Evolutionary conservation across 176 grass and related monocot genomes (phyloP), one percentile per base, ranked within the genome.

Genomic region (Panicum miliaceum): DNA sequence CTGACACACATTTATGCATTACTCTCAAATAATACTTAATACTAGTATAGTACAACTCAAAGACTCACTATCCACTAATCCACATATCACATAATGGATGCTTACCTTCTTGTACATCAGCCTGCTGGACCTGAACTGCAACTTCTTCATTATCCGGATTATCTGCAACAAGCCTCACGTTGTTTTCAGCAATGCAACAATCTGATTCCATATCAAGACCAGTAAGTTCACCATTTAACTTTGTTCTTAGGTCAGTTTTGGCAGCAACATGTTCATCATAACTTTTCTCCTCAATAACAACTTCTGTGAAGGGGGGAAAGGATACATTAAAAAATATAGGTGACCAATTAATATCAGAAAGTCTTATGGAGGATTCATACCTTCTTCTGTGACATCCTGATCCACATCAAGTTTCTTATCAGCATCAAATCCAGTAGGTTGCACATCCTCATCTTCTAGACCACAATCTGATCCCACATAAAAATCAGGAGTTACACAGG

Each of bases 1-100:
- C 82, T 85, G 71, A 43, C 50, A 81, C 59, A 81, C 11, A 86
- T 88, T 76, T 75, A 89, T 62, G 35, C 0, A 45, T 68, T 51
- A 64, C n/a, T 57, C 48, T 63, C 61, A 89, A 61, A 81, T 6
- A 77, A 64, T 25, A 77, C 20, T 71, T 63, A 76, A 23, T 61
- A 42, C 25, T 47, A 35, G 13, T 86, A 82, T 61, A 42, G 35
- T 47, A 35, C 19, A 90, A 82, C 64, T 22, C 4, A 81, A 36
- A 6, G 3, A 62, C 1, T 35, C n/a, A 62, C 8, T 59, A 65
- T 68, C 51, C 15, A 43, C 10, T 73, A n/a, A 73, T 45, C 75
- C 6, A 58, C 5, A 74, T 41, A 75, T 51, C 36, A 40, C 14
- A 78, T 4, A 41, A 76, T 25, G 45, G 62, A 63, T 45, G 10